phyloP scores from a whole-genome alignment of 306 rosid species.

The Trifolium fragiferum region DNA sequence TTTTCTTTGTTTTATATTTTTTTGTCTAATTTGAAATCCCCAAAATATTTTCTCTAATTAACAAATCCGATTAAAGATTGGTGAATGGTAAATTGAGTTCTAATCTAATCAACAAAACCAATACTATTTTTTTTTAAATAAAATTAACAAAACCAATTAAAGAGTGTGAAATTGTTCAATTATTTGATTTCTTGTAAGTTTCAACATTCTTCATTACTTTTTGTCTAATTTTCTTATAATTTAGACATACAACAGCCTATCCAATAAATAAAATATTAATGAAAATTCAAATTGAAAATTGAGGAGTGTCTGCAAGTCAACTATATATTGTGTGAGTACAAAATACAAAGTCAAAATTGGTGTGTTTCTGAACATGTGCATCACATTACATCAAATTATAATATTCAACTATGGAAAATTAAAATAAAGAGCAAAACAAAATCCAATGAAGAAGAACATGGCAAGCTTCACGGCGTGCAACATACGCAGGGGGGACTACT shows the following conservation, averaged over 20 bases:
- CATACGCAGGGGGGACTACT: conserved; percentile 3
- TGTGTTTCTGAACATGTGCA: conserved; percentile 14
- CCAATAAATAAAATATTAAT: no score
- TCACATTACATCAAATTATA: background rate
- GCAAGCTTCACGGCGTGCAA: conserved; percentile 28
- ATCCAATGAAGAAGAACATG: conserved; percentile 22
- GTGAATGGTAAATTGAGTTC: background rate
- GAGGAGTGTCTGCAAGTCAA: conserved; percentile 28
- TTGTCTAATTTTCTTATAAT: no score
- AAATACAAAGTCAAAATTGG: conserved; percentile 34
- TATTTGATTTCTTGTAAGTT: background rate
- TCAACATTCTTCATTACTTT: background rate
- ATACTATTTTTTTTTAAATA: background rate
- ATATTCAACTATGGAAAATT: background rate
- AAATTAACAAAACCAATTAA: background rate
- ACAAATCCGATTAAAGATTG: background rate
- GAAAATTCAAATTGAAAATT: background rate
- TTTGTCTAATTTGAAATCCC: conserved; percentile 5
- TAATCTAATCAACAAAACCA: background rate
- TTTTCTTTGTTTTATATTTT: background rate
- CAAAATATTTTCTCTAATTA: background rate
- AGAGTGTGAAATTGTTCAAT: background rate
- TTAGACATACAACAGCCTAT: no score
- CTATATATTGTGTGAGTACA: background rate
- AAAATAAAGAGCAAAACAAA: background rate